Evolutionary conservation across 495 filamentous ascomycete genomes (phyloP).

Genomic region (Daldinia loculata): DNA sequence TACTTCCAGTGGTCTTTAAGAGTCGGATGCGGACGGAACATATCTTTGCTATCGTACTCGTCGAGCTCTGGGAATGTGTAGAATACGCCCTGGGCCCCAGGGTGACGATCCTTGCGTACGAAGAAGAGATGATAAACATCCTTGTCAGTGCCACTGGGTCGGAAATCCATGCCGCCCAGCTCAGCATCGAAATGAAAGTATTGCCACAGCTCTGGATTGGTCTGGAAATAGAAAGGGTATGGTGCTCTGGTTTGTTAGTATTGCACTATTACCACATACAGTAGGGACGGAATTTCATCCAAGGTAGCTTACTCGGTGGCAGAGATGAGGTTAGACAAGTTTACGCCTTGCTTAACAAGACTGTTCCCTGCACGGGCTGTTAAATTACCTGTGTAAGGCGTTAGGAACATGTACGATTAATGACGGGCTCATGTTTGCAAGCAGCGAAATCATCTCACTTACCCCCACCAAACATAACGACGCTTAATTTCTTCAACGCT

Average conservation of each 20-base stretch:
- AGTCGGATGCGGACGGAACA: constrained; percentile 62
- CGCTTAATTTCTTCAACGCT: constrained; percentile 43
- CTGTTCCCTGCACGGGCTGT: constrained; percentile 38
- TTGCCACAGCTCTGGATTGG: constrained; percentile 56
- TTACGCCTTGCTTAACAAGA: constrained; percentile 45
- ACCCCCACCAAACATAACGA: constrained; percentile 53
- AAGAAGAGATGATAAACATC: constrained; percentile 61
- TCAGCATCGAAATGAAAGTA: constrained; percentile 60
- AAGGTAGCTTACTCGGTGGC: constrained; percentile 51
- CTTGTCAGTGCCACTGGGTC: constrained; percentile 52
- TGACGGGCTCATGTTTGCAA: background rate
- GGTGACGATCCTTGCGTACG: constrained; percentile 48
- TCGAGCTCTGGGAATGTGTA: constrained; percentile 59
- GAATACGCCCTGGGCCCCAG: constrained; percentile 58
- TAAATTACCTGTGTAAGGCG: constrained; percentile 1
- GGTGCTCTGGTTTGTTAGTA: constrained; percentile 35
- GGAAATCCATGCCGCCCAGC: constrained; percentile 53
- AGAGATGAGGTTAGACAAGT: constrained; percentile 47
- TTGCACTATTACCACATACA: background rate
- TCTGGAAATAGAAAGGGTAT: constrained; percentile 47
- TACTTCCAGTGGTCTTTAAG: constrained; percentile 60
- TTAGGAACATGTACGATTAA: constrained; percentile 3
- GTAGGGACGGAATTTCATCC: background rate
- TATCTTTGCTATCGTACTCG: constrained; percentile 64
- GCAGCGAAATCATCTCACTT: constrained; percentile 3